Percentiles rank a stretch among this genome's conserved stretches.
phyloP scores from a whole-genome alignment of 495 filamentous ascomycete species.

The Penicillium soppii region DNA sequence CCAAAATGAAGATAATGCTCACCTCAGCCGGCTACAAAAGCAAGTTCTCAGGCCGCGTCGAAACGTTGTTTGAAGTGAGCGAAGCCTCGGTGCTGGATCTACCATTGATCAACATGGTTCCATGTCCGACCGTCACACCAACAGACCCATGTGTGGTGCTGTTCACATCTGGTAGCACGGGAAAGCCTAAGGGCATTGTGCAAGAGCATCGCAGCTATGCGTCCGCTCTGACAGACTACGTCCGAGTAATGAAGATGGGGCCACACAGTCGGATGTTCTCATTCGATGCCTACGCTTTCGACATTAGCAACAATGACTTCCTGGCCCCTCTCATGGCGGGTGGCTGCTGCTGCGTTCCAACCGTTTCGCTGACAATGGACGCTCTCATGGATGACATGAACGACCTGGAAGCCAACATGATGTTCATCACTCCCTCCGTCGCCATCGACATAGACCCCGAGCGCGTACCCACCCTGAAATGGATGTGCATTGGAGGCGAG shows the following conservation, averaged over 20 bases:
- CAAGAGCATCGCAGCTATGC: conserved; percentile 44
- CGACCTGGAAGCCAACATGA: conserved; percentile 35
- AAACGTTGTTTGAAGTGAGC: conserved; percentile 12
- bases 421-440: conserved; percentile 43
- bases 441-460: conserved; percentile 35
- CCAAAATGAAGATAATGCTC: conserved; percentile 16
- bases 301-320: conserved; percentile 44
- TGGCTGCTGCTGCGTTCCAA: conserved; percentile 49
- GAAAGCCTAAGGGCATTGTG: conserved; percentile 49
- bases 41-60: conserved; percentile 8
- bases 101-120: not conserved
- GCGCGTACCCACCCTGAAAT: conserved; percentile 34
- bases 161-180: conserved; percentile 48
- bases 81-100: conserved; percentile 5
- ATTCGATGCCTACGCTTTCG: conserved; percentile 48
- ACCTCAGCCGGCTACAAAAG: conserved; percentile 11
- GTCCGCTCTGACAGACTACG: conserved; percentile 23
- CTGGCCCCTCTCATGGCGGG: conserved; percentile 40
- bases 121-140: conserved; percentile 7
- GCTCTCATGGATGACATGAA: conserved; percentile 33
- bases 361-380: conserved; percentile 28
- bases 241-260: conserved; percentile 13
- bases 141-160: conserved; percentile 27
- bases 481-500: conserved; percentile 44
- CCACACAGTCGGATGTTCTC: conserved; percentile 36